phyloP scores from a whole-genome alignment of 495 filamentous ascomycete genomes.

The Aspergillus olivimuriae region DNA sequence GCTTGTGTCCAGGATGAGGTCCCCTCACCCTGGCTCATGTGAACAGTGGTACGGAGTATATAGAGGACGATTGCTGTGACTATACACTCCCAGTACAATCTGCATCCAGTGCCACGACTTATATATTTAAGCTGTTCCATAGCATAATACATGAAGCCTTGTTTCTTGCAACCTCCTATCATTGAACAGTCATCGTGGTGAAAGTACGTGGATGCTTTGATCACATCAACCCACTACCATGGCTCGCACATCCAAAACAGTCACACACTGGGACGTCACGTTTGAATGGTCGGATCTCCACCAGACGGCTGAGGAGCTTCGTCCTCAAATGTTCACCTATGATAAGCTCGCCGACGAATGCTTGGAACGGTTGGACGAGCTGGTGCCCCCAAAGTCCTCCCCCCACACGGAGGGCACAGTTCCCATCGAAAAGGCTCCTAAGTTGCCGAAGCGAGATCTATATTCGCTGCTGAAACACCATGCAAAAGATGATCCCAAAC shows the following conservation, averaged over 20 bases:
- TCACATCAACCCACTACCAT: too few relatives aligned
- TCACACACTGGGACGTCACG: conserved; percentile 51
- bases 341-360: conserved; percentile 64
- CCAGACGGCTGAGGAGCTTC: conserved; percentile 51
- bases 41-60: too few relatives aligned
- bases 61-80: too few relatives aligned
- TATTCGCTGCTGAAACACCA: conserved; percentile 57
- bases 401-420: conserved; percentile 13
- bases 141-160: too few relatives aligned
- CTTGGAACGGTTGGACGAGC: conserved; percentile 50
- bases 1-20: too few relatives aligned
- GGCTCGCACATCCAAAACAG: conserved; percentile 18
- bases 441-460: conserved; percentile 47
- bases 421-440: conserved; percentile 16
- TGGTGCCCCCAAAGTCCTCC: conserved; percentile 29
- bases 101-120: too few relatives aligned
- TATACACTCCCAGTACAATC: too few relatives aligned
- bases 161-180: too few relatives aligned
- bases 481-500: conserved; percentile 46
- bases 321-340: conserved; percentile 56
- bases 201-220: too few relatives aligned
- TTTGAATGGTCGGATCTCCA: conserved; percentile 69
- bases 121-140: too few relatives aligned
- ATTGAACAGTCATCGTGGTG: too few relatives aligned
- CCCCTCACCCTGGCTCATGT: too few relatives aligned